Conservation (phyloP, 1,139 yeast species). For the Lodderomyces metapsilosis region DNA sequence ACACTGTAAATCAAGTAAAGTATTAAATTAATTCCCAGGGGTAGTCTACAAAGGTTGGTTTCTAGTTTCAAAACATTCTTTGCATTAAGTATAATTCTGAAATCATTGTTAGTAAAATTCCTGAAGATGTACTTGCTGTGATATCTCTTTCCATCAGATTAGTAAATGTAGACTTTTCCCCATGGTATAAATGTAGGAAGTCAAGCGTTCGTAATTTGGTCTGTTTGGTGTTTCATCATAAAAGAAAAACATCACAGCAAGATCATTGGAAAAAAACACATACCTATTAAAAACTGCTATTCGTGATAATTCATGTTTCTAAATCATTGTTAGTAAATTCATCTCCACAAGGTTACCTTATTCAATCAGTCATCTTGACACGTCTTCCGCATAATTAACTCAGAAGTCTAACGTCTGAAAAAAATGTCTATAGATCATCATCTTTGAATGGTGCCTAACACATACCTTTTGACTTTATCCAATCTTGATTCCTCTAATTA, state of each 20-base stretch:
- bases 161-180: slow-evolving; percentile 13
- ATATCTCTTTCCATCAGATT: too few relatives aligned
- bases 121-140: too few relatives aligned
- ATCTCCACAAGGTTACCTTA: neutral
- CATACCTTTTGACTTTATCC: slow-evolving; percentile 22
- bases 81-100: neutral
- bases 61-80: neutral
- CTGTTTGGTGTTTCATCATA: slow-evolving; percentile 13
- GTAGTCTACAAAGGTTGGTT: neutral
- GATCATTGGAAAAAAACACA: slow-evolving; percentile 2
- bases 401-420: slow-evolving; percentile 33
- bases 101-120: neutral
- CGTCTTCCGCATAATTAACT: slow-evolving; percentile 24
- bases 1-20: slow-evolving; percentile 1
- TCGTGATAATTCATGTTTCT: neutral
- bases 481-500: slow-evolving; percentile 50
- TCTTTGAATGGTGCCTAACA: slow-evolving; percentile 2
- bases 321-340: neutral
- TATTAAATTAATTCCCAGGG: slow-evolving; percentile 14
- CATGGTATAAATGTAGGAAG: slow-evolving; percentile 12
- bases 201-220: slow-evolving; percentile 15
- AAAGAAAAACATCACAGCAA: neutral
- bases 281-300: slow-evolving; percentile 4
- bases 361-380: slow-evolving; percentile 25
- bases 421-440: slow-evolving; percentile 11